phyloP scores from a whole-genome alignment of 441 rosid genomes.

The Brassica balearica region DNA sequence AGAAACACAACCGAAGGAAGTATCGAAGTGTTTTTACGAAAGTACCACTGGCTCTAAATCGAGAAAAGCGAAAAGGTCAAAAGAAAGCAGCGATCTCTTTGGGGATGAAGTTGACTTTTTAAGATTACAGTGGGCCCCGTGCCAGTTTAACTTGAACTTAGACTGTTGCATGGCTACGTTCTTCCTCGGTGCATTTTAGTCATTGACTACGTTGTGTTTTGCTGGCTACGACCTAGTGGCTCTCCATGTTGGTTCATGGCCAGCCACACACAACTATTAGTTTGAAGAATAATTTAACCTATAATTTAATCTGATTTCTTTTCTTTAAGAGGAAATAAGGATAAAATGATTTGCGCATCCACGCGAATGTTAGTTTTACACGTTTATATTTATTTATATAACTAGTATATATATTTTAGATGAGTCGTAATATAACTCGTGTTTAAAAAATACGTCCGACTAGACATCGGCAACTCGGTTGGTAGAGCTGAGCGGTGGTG shows the following conservation, averaged over 20 bases:
- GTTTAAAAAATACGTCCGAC: too few species aligned
- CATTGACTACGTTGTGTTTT: background rate
- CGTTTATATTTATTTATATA: too few species aligned
- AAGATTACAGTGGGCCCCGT: background rate
- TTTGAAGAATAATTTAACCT: too few species aligned
- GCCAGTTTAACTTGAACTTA: background rate
- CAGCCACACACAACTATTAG: background rate
- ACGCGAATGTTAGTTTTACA: too few species aligned
- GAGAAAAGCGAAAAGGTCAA: constrained; percentile 1
- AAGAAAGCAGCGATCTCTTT: constrained; percentile 1
- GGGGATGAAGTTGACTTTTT: background rate
- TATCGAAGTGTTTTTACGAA: background rate
- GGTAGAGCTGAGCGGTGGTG: too few species aligned
- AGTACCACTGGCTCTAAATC: constrained; percentile 23
- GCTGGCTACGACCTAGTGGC: background rate
- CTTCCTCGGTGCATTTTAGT: background rate
- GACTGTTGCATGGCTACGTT: background rate
- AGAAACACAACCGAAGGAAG: constrained; percentile 17
- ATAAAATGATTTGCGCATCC: too few species aligned
- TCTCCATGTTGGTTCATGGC: background rate
- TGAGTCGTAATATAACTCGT: too few species aligned
- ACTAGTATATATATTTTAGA: too few species aligned
- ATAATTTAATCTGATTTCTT: too few species aligned
- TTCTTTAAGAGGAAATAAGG: too few species aligned
- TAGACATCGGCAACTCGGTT: too few species aligned